A percentile compares a stretch with the other conserved stretches of the same genome.
Conservation (phyloP, 2,329 filamentous ascomycete genomes). For the Tolypocladium paradoxum region DNA sequence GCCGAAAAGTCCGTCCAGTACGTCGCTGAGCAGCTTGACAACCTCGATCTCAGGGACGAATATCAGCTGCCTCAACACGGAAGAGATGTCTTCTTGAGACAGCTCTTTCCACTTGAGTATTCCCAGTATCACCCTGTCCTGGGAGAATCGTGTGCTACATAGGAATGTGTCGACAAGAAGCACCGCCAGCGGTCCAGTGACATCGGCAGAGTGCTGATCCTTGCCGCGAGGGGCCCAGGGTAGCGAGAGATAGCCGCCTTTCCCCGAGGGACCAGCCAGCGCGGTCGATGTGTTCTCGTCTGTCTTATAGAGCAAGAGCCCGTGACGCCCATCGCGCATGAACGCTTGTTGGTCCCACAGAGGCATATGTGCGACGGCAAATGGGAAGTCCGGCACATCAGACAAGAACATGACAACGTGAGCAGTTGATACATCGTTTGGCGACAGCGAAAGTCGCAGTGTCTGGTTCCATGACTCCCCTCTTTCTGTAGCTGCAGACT, state of each 20-base stretch:
- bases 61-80: constrained; percentile 69
- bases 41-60: constrained; percentile 97
- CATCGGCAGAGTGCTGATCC: constrained; percentile 58
- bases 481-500: constrained; percentile 68
- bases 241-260: constrained; percentile 76
- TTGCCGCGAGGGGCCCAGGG: constrained; percentile 65
- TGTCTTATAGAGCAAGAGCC: constrained; percentile 75
- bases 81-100: constrained; percentile 58
- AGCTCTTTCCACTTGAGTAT: constrained; percentile 79
- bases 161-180: constrained; percentile 74
- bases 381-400: constrained; percentile 77
- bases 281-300: constrained; percentile 77
- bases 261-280: constrained; percentile 51
- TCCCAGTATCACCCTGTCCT: constrained; percentile 76
- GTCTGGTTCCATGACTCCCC: constrained; percentile 84
- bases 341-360: constrained; percentile 91
- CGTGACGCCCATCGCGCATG: constrained; percentile 72
- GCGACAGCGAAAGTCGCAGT: constrained; percentile 66
- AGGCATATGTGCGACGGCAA: constrained; percentile 86
- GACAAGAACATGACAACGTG: constrained; percentile 87
- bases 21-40: constrained; percentile 82
- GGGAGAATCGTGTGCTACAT: constrained; percentile 89
- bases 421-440: constrained; percentile 67
- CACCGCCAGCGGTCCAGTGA: constrained; percentile 71
- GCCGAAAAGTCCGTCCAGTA: constrained; percentile 84